phyloP scores from a whole-genome alignment of 805 yeast genomes.

The Candida rishiriensis region DNA sequence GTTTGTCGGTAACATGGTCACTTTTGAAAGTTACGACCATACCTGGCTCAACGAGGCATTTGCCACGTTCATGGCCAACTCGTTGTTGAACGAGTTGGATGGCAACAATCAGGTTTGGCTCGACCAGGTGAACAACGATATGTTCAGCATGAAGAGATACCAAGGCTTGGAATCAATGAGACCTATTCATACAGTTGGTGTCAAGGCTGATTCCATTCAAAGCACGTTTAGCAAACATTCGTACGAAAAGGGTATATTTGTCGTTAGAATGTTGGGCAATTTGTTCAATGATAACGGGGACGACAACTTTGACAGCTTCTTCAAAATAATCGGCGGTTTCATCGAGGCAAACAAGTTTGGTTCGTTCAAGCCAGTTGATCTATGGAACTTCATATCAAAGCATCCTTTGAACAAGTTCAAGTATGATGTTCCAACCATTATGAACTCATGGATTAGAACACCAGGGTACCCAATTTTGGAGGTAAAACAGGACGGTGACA shows the following conservation, averaged over 20 bases:
- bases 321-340: constrained; percentile 35
- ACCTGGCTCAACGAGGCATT: constrained; percentile 76
- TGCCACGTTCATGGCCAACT: constrained; percentile 64
- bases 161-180: constrained; percentile 32
- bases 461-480: constrained; percentile 56
- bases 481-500: constrained; percentile 29
- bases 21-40: constrained; percentile 64
- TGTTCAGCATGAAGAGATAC: constrained; percentile 27
- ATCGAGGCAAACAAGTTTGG: constrained; percentile 32
- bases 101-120: constrained; percentile 31
- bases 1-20: constrained; percentile 68
- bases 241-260: constrained; percentile 57
- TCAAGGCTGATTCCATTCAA: constrained; percentile 34
- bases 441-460: constrained; percentile 56
- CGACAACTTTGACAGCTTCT: constrained; percentile 28
- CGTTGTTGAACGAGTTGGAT: constrained; percentile 27
- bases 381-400: constrained; percentile 42
- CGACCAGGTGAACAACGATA: constrained; percentile 24
- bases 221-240: constrained; percentile 46
- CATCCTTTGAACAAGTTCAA: constrained; percentile 24
- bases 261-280: constrained; percentile 49
- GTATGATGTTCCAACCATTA: constrained; percentile 45
- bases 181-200: constrained; percentile 35
- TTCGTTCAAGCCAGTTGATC: constrained; percentile 43
- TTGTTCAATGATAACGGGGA: constrained; percentile 31